Conservation (phyloP, 2,329 filamentous ascomycete species). For the Pyrenochaeta sp. region DNA sequence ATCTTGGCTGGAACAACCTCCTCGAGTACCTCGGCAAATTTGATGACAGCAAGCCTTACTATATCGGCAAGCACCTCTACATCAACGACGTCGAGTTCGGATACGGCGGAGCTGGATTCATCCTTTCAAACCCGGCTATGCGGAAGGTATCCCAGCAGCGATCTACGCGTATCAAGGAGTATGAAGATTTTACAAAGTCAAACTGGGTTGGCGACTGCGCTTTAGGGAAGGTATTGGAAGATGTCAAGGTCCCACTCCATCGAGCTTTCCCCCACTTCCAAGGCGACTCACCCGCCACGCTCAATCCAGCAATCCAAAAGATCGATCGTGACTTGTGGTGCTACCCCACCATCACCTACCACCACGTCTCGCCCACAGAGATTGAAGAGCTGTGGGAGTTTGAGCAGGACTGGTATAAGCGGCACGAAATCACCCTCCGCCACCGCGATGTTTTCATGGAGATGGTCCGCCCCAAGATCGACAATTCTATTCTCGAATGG, state of each 20-base stretch:
- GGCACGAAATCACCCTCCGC: conserved; percentile 44
- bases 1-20: conserved; percentile 49
- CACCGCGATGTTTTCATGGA: conserved; percentile 50
- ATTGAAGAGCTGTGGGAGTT: conserved; percentile 52
- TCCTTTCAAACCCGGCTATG: conserved; percentile 54
- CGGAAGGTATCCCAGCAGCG: conserved; percentile 44
- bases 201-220: conserved; percentile 53
- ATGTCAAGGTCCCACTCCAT: conserved; percentile 46
- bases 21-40: conserved; percentile 52
- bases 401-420: conserved; percentile 50
- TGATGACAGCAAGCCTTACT: conserved; percentile 50
- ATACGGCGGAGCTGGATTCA: conserved; percentile 56
- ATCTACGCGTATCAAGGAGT: conserved; percentile 38
- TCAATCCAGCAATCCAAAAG: conserved; percentile 49
- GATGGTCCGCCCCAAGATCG: conserved; percentile 42
- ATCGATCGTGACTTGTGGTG: conserved; percentile 54
- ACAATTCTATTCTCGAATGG: conserved; percentile 33
- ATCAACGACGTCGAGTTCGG: conserved; percentile 56
- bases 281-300: conserved; percentile 53
- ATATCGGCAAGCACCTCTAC: conserved; percentile 55
- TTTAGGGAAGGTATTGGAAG: conserved; percentile 48
- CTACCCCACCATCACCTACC: conserved; percentile 52
- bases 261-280: conserved; percentile 57
- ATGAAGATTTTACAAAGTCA: conserved; percentile 47
- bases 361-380: conserved; percentile 48